Percentiles rank a stretch among this genome's conserved stretches.
Evolutionary conservation across 345 rosid species (phyloP).

Genomic region (thale cress (Arabidopsis thaliana)): DNA sequence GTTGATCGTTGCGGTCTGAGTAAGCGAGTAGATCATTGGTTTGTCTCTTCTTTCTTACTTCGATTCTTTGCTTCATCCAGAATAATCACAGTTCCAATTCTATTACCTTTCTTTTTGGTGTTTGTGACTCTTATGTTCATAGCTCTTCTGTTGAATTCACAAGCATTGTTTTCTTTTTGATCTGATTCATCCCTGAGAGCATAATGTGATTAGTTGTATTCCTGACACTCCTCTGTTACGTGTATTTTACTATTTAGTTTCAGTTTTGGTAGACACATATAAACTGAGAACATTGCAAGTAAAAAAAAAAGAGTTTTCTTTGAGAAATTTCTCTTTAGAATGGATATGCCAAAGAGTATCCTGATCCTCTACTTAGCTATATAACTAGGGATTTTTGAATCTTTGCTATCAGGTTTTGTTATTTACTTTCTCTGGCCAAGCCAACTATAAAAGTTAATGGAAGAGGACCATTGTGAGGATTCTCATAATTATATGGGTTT

Average conservation of each 20-base stretch:
- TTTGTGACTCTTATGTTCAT: neutral
- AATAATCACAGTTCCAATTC: neutral
- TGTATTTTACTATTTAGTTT: neutral
- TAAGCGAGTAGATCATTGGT: neutral
- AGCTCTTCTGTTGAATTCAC: neutral
- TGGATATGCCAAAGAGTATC: neutral
- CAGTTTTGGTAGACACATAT: neutral
- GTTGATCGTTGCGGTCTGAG: neutral
- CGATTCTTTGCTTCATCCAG: neutral
- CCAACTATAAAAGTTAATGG: slow-evolving; percentile 45
- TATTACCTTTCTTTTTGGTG: neutral
- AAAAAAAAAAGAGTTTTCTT: neutral
- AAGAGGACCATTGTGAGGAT: slow-evolving; percentile 27
- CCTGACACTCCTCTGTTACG: neutral
- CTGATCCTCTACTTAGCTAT: neutral
- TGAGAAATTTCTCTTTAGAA: neutral
- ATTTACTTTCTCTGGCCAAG: neutral
- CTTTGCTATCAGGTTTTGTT: neutral
- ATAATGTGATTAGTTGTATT: neutral
- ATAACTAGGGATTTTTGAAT: neutral
- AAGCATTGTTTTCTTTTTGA: neutral
- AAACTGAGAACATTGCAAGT: neutral
- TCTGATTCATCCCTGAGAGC: neutral
- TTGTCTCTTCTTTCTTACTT: neutral
- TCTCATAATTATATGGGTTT: slow-evolving; percentile 57